Percentiles rank a stretch among this genome's conserved stretches.
These are phyloP conservation scores for Peronospora destructor DNA, from an alignment of 352 stramenopile genomes.

Conservation along the genomic window DNA sequence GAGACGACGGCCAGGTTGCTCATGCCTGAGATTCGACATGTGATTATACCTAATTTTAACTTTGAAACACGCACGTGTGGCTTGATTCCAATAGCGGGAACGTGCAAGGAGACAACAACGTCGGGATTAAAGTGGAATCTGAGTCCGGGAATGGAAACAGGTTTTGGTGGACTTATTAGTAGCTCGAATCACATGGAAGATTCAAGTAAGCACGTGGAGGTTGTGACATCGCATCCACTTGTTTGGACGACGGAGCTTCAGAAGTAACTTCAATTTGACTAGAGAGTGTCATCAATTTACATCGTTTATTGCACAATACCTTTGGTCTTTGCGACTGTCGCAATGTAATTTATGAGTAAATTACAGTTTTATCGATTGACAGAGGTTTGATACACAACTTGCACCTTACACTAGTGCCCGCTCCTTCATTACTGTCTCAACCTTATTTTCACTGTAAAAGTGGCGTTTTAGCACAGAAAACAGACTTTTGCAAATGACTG, in stretches of 20 bases:
- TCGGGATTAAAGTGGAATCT: slow-evolving; percentile 89
- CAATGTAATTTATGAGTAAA: too few relatives aligned
- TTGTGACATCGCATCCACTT: slow-evolving; percentile 70
- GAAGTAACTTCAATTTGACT: slow-evolving; percentile 18
- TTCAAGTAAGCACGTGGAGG: slow-evolving; percentile 38
- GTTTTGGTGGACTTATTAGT: slow-evolving; percentile 78
- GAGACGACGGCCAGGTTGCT: slow-evolving; percentile 87
- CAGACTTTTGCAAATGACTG: slow-evolving; percentile 15
- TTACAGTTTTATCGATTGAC: too few relatives aligned
- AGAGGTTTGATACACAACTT: background rate
- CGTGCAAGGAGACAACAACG: slow-evolving; percentile 77
- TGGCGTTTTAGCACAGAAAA: background rate
- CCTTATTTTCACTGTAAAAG: background rate
- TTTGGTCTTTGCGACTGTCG: too few relatives aligned
- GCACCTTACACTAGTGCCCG: background rate
- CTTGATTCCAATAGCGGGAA: slow-evolving; percentile 86
- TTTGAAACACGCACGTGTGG: slow-evolving; percentile 91
- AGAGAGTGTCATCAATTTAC: too few relatives aligned
- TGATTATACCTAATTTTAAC: slow-evolving; percentile 76
- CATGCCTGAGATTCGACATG: slow-evolving; percentile 41
- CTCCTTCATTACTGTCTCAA: background rate
- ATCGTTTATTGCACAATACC: too few relatives aligned
- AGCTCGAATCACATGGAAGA: slow-evolving; percentile 77
- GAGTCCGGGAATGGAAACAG: slow-evolving; percentile 40
- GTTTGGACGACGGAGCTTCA: slow-evolving; percentile 87